Percentiles rank a stretch among this genome's conserved stretches.
phyloP scores from a whole-genome alignment of 257 asterid species.

The Lavandula angustifolia region DNA sequence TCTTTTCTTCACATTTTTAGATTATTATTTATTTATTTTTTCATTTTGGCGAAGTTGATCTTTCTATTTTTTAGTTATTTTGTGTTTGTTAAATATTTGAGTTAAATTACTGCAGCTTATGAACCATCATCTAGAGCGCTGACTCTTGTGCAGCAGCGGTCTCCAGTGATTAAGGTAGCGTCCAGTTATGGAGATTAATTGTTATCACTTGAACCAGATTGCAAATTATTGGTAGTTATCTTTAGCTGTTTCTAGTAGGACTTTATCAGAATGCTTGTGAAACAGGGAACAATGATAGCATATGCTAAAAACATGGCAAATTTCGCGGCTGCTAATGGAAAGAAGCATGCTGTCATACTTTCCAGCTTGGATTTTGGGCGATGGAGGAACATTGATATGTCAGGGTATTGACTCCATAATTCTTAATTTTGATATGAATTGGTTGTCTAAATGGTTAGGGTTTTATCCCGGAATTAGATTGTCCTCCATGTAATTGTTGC shows the following conservation, averaged over 20 bases:
- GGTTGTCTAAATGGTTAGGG: not conserved
- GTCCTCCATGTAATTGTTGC: not conserved
- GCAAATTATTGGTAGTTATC: not conserved
- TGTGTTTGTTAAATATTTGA: slow-evolving; percentile 18
- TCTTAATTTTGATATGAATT: slow-evolving; percentile 4
- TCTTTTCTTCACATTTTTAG: not conserved
- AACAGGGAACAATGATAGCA: slow-evolving; percentile 86
- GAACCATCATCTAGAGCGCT: slow-evolving; percentile 56
- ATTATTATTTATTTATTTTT: no score
- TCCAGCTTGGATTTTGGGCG: slow-evolving; percentile 94
- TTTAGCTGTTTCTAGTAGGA: slow-evolving; percentile 1
- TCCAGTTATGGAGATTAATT: slow-evolving; percentile 1
- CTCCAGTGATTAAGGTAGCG: slow-evolving; percentile 84
- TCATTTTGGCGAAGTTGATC: not conserved
- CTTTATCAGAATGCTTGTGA: slow-evolving; percentile 29
- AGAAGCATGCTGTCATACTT: slow-evolving; percentile 69
- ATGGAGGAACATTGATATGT: slow-evolving; percentile 76
- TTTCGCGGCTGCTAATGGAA: slow-evolving; percentile 71
- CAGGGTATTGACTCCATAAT: slow-evolving; percentile 50
- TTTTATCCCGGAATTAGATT: not conserved
- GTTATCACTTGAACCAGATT: not conserved
- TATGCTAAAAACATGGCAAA: slow-evolving; percentile 83
- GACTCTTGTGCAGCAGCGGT: slow-evolving; percentile 86
- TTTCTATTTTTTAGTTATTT: not conserved
- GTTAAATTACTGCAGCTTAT: slow-evolving; percentile 55